Evolutionary conservation across 257 asterid genomes (phyloP), one percentile per base, ranked within the genome.

Genomic region (Primulina tabacum): DNA sequence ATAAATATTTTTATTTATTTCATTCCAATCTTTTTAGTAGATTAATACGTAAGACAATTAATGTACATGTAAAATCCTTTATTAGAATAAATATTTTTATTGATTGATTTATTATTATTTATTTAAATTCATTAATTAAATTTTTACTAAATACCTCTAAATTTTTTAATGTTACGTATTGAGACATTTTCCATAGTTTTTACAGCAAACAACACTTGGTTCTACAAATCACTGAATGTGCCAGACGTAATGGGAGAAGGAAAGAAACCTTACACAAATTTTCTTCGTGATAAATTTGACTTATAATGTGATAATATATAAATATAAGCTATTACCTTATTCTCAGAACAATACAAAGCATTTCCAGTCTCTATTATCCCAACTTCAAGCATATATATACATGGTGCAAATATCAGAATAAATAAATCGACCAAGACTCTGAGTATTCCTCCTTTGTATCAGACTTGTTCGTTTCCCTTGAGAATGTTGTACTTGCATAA

Each of bases 401-500:
- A 55, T 35, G 2, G 21, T 50, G 58, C 72, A 30, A 50, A 38
- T 40, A 71, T 26, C 62, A 60, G 38, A 64, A 62, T 8, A 26
- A 20, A 17, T 67, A 61, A 0, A 66, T 28, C 55, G 11, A 50
- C 68, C 3, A 12, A 59, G 32, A 53, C 35, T 73, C 30, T 28
- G 67, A 30, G 66, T 59, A 20, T 73, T 33, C 64, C 64, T 62
- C 57, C 56, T 71, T 63, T 20, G 67, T n/a, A 71, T 77, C 72
- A 92, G 59, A 86, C 96, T 73, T 89, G 92, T 14, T 90, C 96
- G 40, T 75, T 93, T 58, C 92, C 99, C 85, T 93, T 90, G 80
- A 93, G 91, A 79, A 93, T 89, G 88, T 90, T 89, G 88, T 78
- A 93, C 87, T 93, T 93, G 92, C 99, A 93, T 11, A 93, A 80